Evolutionary conservation across 371 early-diverging fungal genomes (phyloP).

Genomic region (Actinomucor elegans): DNA sequence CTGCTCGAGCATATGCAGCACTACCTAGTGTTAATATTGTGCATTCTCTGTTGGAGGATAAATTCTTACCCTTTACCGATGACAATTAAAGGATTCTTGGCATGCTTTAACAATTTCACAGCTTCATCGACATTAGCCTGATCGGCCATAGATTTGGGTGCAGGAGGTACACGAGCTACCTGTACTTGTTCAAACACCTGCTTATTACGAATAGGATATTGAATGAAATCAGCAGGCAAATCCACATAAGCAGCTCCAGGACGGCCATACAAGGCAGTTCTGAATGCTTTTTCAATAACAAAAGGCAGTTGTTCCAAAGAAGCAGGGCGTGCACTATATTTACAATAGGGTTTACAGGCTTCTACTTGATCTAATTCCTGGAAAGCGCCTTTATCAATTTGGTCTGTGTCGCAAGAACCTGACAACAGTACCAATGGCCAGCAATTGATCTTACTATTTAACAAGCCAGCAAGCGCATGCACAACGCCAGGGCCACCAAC

Average conservation of each 20-base stretch:
- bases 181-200: constrained; percentile 23
- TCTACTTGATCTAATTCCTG: constrained; percentile 80
- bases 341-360: constrained; percentile 64
- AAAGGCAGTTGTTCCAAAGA: constrained; percentile 55
- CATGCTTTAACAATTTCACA: constrained; percentile 30
- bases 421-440: constrained; percentile 71
- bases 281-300: constrained; percentile 60
- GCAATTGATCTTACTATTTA: constrained; percentile 71
- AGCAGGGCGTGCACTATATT: constrained; percentile 62
- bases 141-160: constrained; percentile 54
- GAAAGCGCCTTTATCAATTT: constrained; percentile 71
- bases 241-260: constrained; percentile 79
- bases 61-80: constrained; percentile 72
- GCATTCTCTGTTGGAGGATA: not conserved
- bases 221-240: constrained; percentile 74
- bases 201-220: constrained; percentile 39
- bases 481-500: constrained; percentile 85
- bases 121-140: constrained; percentile 29
- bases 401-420: constrained; percentile 59
- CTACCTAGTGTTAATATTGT: constrained; percentile 5
- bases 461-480: constrained; percentile 74
- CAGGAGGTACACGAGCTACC: constrained; percentile 21
- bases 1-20: constrained; percentile 71
- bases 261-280: constrained; percentile 57
- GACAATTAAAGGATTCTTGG: constrained; percentile 68